Percentiles rank a stretch among this genome's conserved stretches.
Conservation (phyloP, 495 filamentous ascomycete genomes). For the Endocarpon pusillum region DNA sequence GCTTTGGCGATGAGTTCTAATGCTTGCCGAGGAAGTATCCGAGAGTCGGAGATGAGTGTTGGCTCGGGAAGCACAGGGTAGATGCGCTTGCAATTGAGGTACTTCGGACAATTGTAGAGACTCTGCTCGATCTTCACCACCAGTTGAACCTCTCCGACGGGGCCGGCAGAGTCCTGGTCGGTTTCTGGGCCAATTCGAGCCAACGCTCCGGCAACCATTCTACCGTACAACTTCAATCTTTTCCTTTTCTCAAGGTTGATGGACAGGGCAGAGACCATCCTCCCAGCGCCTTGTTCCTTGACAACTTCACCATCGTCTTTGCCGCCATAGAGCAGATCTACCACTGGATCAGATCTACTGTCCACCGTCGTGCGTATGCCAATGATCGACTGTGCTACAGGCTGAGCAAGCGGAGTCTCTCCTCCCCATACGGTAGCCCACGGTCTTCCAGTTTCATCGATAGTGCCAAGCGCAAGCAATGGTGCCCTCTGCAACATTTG, state of each 20-base stretch:
- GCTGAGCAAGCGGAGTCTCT: conserved; percentile 42
- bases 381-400: conserved; percentile 38
- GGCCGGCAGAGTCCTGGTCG: conserved; percentile 9
- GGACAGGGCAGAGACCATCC: conserved; percentile 41
- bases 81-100: conserved; percentile 56
- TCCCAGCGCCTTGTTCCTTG: conserved; percentile 10
- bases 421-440: conserved; percentile 67
- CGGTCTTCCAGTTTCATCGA: conserved; percentile 44
- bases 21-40: conserved; percentile 27
- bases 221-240: conserved; percentile 50
- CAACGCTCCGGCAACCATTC: conserved; percentile 40
- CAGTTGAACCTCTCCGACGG: conserved; percentile 40
- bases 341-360: conserved; percentile 44
- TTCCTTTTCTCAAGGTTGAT: conserved; percentile 50
- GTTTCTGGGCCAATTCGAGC: conserved; percentile 12
- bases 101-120: conserved; percentile 70
- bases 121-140: conserved; percentile 49
- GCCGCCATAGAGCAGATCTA: conserved; percentile 30
- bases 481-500: conserved; percentile 38
- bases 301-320: conserved; percentile 24
- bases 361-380: conserved; percentile 43
- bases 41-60: conserved; percentile 29
- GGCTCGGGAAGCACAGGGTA: conserved; percentile 33
- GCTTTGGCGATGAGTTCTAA: conserved; percentile 42
- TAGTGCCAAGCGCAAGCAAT: conserved; percentile 49